Percentiles rank a stretch among this genome's conserved stretches.
Evolutionary conservation across 2,329 filamentous ascomycete genomes (phyloP).

Genomic region (Colletotrichum australisinense): DNA sequence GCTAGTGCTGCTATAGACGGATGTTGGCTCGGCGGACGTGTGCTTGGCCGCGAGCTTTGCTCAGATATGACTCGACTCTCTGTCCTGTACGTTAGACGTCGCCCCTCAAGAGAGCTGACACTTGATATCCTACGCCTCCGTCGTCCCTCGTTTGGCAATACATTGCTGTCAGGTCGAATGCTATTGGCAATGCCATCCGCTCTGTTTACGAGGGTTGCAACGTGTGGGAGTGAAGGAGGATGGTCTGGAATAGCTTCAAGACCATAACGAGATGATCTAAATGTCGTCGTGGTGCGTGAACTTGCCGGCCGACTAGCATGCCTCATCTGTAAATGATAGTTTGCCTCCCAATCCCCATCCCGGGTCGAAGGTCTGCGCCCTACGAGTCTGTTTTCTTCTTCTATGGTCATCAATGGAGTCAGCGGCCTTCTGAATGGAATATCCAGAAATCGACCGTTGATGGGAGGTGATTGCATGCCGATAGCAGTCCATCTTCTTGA

Average conservation of each 20-base stretch:
- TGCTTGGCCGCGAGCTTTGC: not conserved
- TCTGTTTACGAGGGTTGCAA: not conserved
- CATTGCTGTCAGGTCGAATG: constrained; percentile 6
- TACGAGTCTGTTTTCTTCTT: constrained; percentile 22
- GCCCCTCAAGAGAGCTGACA: not conserved
- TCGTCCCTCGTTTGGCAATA: constrained; percentile 20
- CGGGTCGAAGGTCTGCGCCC: not conserved
- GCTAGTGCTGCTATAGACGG: not conserved
- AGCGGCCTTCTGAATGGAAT: not conserved
- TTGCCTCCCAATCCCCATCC: constrained; percentile 2
- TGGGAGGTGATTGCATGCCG: constrained; percentile 14
- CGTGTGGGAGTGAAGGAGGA: not conserved
- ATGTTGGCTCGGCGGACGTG: not conserved
- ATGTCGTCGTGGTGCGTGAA: not conserved
- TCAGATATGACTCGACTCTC: not conserved
- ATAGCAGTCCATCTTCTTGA: constrained; percentile 25
- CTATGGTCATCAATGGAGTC: constrained; percentile 27
- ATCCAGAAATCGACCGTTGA: not conserved
- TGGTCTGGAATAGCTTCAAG: not conserved
- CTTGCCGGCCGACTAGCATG: not conserved
- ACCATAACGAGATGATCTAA: not conserved
- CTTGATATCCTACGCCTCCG: not conserved
- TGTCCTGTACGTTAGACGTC: not conserved
- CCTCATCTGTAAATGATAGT: not conserved
- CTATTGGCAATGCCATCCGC: not conserved